These are phyloP conservation scores for Aspergillus funiculosus DNA, from an alignment of 495 filamentous ascomycete genomes.

Conservation along the genomic window DNA sequence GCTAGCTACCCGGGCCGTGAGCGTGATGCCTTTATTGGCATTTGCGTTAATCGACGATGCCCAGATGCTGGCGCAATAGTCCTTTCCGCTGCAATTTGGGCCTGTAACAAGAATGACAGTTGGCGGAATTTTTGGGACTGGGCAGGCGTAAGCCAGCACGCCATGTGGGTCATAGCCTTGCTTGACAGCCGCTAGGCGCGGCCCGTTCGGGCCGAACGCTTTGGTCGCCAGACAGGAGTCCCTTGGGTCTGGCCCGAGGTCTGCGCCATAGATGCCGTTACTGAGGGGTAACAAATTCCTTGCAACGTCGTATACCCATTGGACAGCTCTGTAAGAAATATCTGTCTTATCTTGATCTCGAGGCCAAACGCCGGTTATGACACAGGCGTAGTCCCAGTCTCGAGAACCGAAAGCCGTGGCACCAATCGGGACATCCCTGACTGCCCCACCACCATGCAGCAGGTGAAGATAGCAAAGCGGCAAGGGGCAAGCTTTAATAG, in stretches of 20 bases:
- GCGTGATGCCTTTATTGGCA: slow-evolving; percentile 18
- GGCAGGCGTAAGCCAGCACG: slow-evolving; percentile 52
- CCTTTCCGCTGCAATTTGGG: slow-evolving; percentile 53
- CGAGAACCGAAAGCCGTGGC: slow-evolving; percentile 58
- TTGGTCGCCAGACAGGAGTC: slow-evolving; percentile 46
- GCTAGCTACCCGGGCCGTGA: slow-evolving; percentile 45
- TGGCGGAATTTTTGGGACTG: slow-evolving; percentile 37
- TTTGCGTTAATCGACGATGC: slow-evolving; percentile 34
- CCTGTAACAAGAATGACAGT: slow-evolving; percentile 56
- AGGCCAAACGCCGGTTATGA: slow-evolving; percentile 58
- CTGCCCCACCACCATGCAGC: slow-evolving; percentile 53
- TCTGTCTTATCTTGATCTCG: slow-evolving; percentile 51
- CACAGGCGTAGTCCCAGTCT: slow-evolving; percentile 60
- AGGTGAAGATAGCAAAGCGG: slow-evolving; percentile 59
- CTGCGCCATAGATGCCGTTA: slow-evolving; percentile 52
- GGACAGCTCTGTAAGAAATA: slow-evolving; percentile 34
- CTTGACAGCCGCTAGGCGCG: slow-evolving; percentile 51
- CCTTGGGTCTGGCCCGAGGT: slow-evolving; percentile 58
- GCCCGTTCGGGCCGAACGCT: slow-evolving; percentile 53
- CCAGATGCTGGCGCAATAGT: slow-evolving; percentile 55
- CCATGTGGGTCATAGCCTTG: slow-evolving; percentile 43
- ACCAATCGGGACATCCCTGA: slow-evolving; percentile 41
- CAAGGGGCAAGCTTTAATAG: slow-evolving; percentile 47
- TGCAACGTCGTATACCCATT: slow-evolving; percentile 55
- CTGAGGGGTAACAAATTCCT: slow-evolving; percentile 45